Conservation (phyloP, 2,329 filamentous ascomycete species). For the Ophiostoma piceae region DNA sequence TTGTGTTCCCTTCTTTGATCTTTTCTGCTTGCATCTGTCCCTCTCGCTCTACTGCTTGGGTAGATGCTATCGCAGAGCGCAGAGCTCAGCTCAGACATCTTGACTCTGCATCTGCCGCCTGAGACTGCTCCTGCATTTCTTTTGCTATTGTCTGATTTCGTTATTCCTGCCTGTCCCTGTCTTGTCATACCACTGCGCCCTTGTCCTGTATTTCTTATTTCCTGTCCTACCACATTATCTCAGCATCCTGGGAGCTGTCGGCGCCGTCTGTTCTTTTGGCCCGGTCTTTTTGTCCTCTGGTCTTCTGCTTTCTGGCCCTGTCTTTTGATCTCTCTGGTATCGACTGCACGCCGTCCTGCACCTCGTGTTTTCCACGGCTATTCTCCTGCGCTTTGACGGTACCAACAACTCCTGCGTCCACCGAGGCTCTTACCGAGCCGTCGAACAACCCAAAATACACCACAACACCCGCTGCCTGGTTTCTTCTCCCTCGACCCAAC, state of each 20-base stretch:
- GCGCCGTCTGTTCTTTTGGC: not conserved
- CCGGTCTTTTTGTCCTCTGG: not conserved
- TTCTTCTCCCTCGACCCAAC: not conserved
- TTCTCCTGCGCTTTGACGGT: not conserved
- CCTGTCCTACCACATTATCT: slow-evolving; percentile 1
- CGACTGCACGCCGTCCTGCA: not conserved
- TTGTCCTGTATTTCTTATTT: not conserved
- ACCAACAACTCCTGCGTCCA: not conserved
- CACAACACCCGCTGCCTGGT: not conserved
- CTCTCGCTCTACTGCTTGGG: not conserved
- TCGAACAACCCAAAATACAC: not conserved
- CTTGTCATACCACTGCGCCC: slow-evolving; percentile 15
- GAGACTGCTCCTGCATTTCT: slow-evolving; percentile 1
- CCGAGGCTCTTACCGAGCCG: not conserved
- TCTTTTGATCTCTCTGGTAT: not conserved
- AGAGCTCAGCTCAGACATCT: not conserved
- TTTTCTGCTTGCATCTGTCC: not conserved
- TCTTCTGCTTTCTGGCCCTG: not conserved
- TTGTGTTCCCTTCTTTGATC: not conserved
- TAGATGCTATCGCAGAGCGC: not conserved
- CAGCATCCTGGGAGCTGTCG: not conserved
- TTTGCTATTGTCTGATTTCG: not conserved
- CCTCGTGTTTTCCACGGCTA: not conserved
- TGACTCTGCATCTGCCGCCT: not conserved
- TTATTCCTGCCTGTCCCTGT: not conserved